These are phyloP conservation scores for Limonium bicolor DNA, from an alignment of 148 eudicot species.

Conservation along the genomic window DNA sequence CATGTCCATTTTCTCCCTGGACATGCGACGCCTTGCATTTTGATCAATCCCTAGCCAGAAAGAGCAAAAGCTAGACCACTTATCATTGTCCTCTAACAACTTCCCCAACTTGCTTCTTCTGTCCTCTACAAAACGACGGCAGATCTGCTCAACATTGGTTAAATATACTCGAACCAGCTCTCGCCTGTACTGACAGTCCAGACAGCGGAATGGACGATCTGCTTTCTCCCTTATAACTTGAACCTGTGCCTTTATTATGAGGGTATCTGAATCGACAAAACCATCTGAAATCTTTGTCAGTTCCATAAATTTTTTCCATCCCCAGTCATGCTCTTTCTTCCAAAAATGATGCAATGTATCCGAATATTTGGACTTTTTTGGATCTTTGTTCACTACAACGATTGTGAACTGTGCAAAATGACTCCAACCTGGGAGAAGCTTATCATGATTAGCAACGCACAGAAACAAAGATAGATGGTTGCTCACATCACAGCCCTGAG, in stretches of 20 bases:
- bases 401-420: conserved; percentile 92
- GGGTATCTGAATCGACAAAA: conserved; percentile 56
- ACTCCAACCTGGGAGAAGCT: conserved; percentile 98
- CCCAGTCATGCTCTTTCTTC: conserved; percentile 98
- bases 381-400: conserved; percentile 80
- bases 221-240: conserved; percentile 86
- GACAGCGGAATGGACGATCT: conserved; percentile 83
- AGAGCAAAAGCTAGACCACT: conserved; percentile 87
- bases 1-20: conserved; percentile 63
- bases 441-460: conserved; percentile 86
- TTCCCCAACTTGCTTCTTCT: conserved; percentile 64
- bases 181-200: conserved; percentile 72
- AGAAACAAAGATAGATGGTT: conserved; percentile 92
- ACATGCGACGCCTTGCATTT: conserved; percentile 62
- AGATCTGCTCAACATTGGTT: conserved; percentile 82
- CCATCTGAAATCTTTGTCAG: conserved; percentile 66
- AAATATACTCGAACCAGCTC: conserved; percentile 82
- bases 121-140: conserved; percentile 83
- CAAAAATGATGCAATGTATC: conserved; percentile 82
- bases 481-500: conserved; percentile 95
- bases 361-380: conserved; percentile 76
- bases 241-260: conserved; percentile 75
- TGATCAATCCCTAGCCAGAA: conserved; percentile 87
- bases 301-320: conserved; percentile 94
- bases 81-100: conserved; percentile 74